phyloP scores from a whole-genome alignment of 2,329 filamentous ascomycete species.

The Annulohypoxylon truncatum region DNA sequence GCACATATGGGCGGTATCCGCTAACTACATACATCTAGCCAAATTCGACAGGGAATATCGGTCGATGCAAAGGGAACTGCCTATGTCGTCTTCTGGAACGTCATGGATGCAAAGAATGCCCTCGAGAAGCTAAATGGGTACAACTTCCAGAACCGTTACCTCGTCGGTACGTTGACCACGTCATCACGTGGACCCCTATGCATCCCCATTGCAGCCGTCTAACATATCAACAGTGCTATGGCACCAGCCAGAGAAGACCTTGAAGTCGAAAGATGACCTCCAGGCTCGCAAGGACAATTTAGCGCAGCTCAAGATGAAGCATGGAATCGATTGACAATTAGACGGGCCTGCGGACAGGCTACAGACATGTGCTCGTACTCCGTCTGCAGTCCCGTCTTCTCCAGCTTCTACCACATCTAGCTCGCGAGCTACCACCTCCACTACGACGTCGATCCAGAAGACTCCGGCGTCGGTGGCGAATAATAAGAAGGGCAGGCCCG shows the following conservation, averaged over 20 bases:
- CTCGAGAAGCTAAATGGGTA: constrained; percentile 99
- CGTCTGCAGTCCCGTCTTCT: constrained; percentile 72
- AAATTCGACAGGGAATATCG: constrained; percentile 98
- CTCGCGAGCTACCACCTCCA: constrained; percentile 44
- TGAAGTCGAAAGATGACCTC: constrained; percentile 91
- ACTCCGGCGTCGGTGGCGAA: constrained; percentile 42
- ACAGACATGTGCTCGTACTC: constrained; percentile 57
- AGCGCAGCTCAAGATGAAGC: constrained; percentile 97
- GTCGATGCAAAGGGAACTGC: constrained; percentile 98
- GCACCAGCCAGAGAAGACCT: constrained; percentile 74
- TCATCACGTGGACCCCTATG: constrained; percentile 11
- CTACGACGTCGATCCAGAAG: constrained; percentile 46
- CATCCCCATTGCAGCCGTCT: constrained; percentile 13
- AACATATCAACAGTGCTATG: constrained; percentile 62
- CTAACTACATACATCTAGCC: constrained; percentile 69
- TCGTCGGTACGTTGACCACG: constrained; percentile 77
- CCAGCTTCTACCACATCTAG: constrained; percentile 54
- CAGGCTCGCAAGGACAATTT: constrained; percentile 95
- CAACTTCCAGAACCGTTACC: constrained; percentile 99
- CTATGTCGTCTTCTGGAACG: constrained; percentile 99
- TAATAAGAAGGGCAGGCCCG: constrained; percentile 47
- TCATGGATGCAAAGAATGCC: constrained; percentile 97
- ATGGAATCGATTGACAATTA: constrained; percentile 97
- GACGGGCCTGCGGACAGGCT: constrained; percentile 72
- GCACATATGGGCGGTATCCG: constrained; percentile 7